Evolutionary conservation across 2,329 filamentous ascomycete species (phyloP).

Genomic region (Thermothelomyces thermophilus): DNA sequence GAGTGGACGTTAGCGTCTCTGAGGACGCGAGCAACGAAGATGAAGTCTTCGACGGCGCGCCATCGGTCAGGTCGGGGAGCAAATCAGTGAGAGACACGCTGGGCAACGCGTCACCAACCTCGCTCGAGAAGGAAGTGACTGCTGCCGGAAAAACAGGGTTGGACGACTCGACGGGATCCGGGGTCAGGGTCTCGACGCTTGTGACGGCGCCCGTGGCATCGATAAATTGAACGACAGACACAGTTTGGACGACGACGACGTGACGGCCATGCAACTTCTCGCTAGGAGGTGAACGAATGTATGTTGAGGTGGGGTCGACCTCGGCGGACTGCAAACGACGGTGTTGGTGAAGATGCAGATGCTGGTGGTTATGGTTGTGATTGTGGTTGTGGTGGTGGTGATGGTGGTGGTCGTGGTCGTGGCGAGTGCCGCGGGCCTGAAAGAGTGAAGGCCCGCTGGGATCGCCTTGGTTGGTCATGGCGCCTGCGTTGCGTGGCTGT

Average conservation of each 20-base stretch:
- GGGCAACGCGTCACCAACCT: slow-evolving; percentile 23
- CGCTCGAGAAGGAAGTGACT: slow-evolving; percentile 35
- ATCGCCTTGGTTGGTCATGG: slow-evolving; percentile 37
- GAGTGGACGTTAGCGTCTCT: slow-evolving; percentile 30
- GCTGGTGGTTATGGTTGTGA: slow-evolving; percentile 27
- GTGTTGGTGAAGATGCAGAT: slow-evolving; percentile 27
- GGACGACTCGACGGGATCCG: slow-evolving; percentile 34
- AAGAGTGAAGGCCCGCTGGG: slow-evolving; percentile 42
- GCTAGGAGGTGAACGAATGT: slow-evolving; percentile 27
- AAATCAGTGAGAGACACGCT: slow-evolving; percentile 19
- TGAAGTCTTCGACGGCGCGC: slow-evolving; percentile 20
- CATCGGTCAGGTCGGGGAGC: slow-evolving; percentile 17
- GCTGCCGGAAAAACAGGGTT: slow-evolving; percentile 29
- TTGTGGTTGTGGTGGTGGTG: slow-evolving; percentile 16
- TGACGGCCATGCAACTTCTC: slow-evolving; percentile 28
- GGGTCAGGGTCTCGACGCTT: slow-evolving; percentile 36
- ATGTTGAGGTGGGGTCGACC: slow-evolving; percentile 15
- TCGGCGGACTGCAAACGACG: slow-evolving; percentile 16
- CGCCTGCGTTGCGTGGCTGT: slow-evolving; percentile 28
- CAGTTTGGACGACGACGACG: slow-evolving; percentile 46
- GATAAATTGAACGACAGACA: slow-evolving; percentile 49
- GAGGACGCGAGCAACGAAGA: slow-evolving; percentile 24
- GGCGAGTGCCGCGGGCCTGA: slow-evolving; percentile 35
- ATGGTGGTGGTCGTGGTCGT: slow-evolving; percentile 25
- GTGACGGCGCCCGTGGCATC: slow-evolving; percentile 42